Conservation (phyloP, 192 early-diverging fungal genomes). For the Gryganskiella cystojenkinii region DNA sequence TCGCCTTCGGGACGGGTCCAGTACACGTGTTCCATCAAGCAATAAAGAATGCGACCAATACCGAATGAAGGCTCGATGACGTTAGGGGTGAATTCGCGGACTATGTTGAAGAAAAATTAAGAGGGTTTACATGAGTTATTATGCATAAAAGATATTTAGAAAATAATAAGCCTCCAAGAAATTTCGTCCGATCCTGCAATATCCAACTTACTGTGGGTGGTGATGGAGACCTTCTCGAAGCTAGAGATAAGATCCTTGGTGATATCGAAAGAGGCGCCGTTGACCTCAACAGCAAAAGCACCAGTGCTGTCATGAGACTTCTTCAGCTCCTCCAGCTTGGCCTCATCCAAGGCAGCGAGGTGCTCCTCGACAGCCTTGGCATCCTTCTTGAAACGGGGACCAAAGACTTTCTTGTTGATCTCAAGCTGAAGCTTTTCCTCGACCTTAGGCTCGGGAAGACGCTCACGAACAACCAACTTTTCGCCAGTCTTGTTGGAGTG, state of each 20-base stretch:
- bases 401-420: constrained; percentile 95
- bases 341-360: constrained; percentile 67
- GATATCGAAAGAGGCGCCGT: constrained; percentile 73
- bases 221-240: constrained; percentile 46
- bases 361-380: constrained; percentile 89
- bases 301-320: constrained; percentile 63
- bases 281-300: constrained; percentile 62
- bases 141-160: too few relatives aligned
- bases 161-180: too few relatives aligned
- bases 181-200: not conserved
- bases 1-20: constrained; percentile 92
- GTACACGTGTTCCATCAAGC: constrained; percentile 95
- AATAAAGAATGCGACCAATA: constrained; percentile 97
- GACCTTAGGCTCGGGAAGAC: constrained; percentile 82
- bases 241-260: constrained; percentile 56
- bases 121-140: too few relatives aligned
- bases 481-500: constrained; percentile 91
- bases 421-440: constrained; percentile 83
- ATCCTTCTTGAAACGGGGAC: constrained; percentile 91
- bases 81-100: constrained; percentile 96
- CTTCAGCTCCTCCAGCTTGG: constrained; percentile 67
- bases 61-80: constrained; percentile 99
- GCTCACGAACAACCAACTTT: constrained; percentile 94
- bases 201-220: constrained; percentile 21
- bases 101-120: constrained; percentile 33